phyloP scores from a whole-genome alignment of 768 basidiomycete species.

The Hysterangium stoloniferum region DNA sequence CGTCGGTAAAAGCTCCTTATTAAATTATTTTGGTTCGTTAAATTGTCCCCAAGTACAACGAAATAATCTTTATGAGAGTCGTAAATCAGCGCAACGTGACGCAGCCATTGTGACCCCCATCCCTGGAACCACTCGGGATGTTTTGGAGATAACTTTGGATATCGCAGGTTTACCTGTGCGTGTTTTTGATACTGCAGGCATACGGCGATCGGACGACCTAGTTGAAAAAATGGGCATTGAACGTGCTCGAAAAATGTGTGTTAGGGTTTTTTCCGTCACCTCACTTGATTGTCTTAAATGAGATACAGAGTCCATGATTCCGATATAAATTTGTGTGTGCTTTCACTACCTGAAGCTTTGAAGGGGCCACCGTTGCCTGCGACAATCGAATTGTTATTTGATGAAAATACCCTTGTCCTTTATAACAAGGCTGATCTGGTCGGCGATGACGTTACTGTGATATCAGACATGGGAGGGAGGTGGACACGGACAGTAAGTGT shows the following conservation, averaged over 20 bases:
- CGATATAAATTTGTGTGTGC: conserved; percentile 72
- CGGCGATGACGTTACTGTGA: neutral
- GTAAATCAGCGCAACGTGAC: conserved; percentile 61
- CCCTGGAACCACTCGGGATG: conserved; percentile 85
- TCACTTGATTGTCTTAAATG: neutral
- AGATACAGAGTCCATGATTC: conserved; percentile 50
- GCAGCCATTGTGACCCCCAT: conserved; percentile 85
- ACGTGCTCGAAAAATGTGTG: conserved; percentile 62
- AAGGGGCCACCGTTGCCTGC: conserved; percentile 29
- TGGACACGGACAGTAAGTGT: conserved; percentile 59
- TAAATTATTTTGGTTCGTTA: conserved; percentile 70
- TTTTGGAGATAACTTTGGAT: conserved; percentile 78
- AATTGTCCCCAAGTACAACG: no score
- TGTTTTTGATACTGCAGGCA: conserved; percentile 80
- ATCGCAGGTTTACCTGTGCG: conserved; percentile 81
- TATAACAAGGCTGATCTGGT: conserved; percentile 74
- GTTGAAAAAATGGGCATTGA: conserved; percentile 72
- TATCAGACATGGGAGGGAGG: neutral
- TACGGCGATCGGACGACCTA: conserved; percentile 65
- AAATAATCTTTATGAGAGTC: no score
- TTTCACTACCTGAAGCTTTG: conserved; percentile 50
- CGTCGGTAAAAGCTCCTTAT: conserved; percentile 84
- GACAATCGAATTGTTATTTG: conserved; percentile 43
- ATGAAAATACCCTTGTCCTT: conserved; percentile 54
- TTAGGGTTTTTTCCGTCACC: conserved; percentile 7